Percentiles rank a stretch among this genome's conserved stretches.
phyloP scores from a whole-genome alignment of 2,329 filamentous ascomycete genomes.

The Neofusicoccum kwambonambiense region DNA sequence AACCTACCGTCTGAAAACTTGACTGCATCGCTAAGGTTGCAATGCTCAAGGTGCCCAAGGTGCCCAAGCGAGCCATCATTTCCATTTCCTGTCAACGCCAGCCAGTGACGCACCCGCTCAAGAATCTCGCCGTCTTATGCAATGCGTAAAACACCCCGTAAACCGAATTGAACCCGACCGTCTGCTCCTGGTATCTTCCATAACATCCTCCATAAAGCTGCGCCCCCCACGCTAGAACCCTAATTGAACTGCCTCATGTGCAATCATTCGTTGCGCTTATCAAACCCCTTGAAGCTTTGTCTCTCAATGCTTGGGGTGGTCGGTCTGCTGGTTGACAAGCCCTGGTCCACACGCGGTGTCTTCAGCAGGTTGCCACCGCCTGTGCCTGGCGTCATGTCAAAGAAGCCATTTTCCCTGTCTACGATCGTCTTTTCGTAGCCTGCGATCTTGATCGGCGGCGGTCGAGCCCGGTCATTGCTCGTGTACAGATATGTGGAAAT shows the following conservation, averaged over 20 bases:
- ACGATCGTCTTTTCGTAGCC: conserved; percentile 74
- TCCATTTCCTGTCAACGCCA: neutral
- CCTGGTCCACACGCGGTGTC: conserved; percentile 2
- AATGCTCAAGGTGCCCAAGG: neutral
- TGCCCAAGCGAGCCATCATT: neutral
- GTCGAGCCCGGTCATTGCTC: conserved; percentile 57
- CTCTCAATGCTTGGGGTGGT: conserved; percentile 25
- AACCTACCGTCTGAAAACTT: neutral
- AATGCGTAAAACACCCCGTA: neutral
- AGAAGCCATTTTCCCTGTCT: conserved; percentile 38
- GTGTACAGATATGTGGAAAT: conserved; percentile 84
- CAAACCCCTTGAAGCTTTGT: conserved; percentile 9
- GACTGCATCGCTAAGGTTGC: neutral
- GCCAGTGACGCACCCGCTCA: conserved; percentile 8
- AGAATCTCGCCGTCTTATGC: neutral
- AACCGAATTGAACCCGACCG: neutral
- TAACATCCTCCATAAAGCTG: neutral
- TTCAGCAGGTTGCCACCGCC: neutral
- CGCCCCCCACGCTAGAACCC: too few species aligned
- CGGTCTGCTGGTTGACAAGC: conserved; percentile 23
- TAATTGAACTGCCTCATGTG: neutral
- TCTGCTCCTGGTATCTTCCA: neutral
- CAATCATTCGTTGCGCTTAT: conserved; percentile 17
- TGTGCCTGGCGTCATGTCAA: conserved; percentile 21
- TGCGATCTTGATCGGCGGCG: conserved; percentile 66